Evolutionary conservation across 805 yeast species (phyloP).

Genomic region (Pichia phayaonensis): DNA sequence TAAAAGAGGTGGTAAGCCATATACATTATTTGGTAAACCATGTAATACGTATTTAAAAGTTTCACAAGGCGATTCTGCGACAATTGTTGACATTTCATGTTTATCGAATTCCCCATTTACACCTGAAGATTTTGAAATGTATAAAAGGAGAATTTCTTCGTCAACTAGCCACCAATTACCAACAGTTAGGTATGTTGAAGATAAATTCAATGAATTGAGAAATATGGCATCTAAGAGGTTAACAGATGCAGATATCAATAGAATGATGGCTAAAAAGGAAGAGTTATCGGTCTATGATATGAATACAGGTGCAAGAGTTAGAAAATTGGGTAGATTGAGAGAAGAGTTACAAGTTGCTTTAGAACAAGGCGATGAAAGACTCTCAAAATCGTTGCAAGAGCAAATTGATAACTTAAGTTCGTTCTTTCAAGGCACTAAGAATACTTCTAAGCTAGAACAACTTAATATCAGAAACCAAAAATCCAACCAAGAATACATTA

Average conservation of each 20-base stretch:
- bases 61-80: constrained; percentile 73
- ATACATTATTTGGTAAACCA: constrained; percentile 35
- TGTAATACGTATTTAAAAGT: constrained; percentile 55
- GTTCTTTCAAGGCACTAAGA: constrained; percentile 28
- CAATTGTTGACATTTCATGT: constrained; percentile 66
- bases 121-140: constrained; percentile 65
- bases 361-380: constrained; percentile 43
- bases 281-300: constrained; percentile 43
- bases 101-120: constrained; percentile 74
- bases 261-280: constrained; percentile 68
- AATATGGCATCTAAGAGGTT: constrained; percentile 58
- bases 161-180: constrained; percentile 50
- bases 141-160: constrained; percentile 51
- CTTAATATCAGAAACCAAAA: constrained; percentile 83
- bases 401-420: constrained; percentile 34
- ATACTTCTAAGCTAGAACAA: constrained; percentile 48
- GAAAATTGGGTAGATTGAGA: constrained; percentile 60
- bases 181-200: constrained; percentile 52
- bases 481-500: constrained; percentile 65
- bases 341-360: constrained; percentile 71
- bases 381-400: constrained; percentile 38
- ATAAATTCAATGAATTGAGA: constrained; percentile 55
- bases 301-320: constrained; percentile 68
- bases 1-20: constrained; percentile 31
- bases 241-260: constrained; percentile 67